Evolutionary conservation across 2,329 filamentous ascomycete species (phyloP).

Genomic region (Penicillium sp.): DNA sequence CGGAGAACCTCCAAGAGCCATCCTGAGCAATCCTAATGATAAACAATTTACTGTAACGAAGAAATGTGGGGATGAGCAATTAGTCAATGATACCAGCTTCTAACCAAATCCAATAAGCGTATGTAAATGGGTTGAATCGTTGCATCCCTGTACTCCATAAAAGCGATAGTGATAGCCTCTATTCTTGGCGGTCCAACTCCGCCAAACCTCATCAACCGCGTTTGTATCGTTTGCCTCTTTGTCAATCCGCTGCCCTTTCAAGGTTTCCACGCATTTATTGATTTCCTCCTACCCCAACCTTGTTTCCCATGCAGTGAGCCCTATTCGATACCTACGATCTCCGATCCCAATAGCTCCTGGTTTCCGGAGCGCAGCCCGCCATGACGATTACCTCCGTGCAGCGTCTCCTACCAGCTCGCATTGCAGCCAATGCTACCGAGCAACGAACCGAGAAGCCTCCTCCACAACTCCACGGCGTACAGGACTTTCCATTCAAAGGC

Average conservation of each 20-base stretch:
- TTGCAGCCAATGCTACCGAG: slow-evolving; percentile 43
- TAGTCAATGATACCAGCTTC: slow-evolving; percentile 5
- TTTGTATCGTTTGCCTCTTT: slow-evolving; percentile 2
- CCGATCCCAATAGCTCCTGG: slow-evolving; percentile 18
- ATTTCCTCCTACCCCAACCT: background rate
- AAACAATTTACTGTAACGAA: slow-evolving; percentile 25
- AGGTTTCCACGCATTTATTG: background rate
- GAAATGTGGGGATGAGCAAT: slow-evolving; percentile 9
- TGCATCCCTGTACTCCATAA: background rate
- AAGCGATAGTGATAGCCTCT: slow-evolving; percentile 9
- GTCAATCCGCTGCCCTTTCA: background rate
- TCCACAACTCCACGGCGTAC: slow-evolving; percentile 54
- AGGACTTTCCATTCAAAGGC: slow-evolving; percentile 61
- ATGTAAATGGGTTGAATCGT: background rate
- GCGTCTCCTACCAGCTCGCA: slow-evolving; percentile 37
- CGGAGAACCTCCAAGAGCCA: slow-evolving; percentile 78
- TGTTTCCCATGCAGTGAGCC: slow-evolving; percentile 16
- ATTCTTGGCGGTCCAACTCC: slow-evolving; percentile 15
- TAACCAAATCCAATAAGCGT: background rate
- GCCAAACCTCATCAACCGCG: slow-evolving; percentile 11
- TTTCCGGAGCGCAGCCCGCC: slow-evolving; percentile 25
- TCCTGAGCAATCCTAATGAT: slow-evolving; percentile 42
- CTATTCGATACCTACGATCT: slow-evolving; percentile 5
- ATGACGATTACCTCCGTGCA: slow-evolving; percentile 47
- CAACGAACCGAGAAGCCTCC: slow-evolving; percentile 54